phyloP scores from a whole-genome alignment of 192 early-diverging fungal species.

The Coemansia sp. region DNA sequence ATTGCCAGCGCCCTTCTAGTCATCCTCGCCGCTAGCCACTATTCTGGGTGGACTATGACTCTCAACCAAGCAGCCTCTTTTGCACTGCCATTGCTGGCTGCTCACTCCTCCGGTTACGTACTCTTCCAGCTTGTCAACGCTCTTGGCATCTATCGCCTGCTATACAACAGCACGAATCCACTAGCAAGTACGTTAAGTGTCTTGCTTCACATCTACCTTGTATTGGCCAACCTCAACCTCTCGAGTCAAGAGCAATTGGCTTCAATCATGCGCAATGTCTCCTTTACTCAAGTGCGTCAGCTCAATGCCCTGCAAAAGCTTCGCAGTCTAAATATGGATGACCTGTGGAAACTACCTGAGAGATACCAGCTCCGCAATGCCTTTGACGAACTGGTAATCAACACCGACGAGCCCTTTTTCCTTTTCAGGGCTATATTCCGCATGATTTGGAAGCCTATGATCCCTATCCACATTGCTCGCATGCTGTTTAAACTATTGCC shows the following conservation, averaged over 20 bases:
- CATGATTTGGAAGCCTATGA: slow-evolving; percentile 39
- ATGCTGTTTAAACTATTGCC: slow-evolving; percentile 2
- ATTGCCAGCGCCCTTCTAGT: slow-evolving; percentile 7
- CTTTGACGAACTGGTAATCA: slow-evolving; percentile 18
- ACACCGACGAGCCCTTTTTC: slow-evolving; percentile 28
- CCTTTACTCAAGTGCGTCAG: slow-evolving; percentile 11
- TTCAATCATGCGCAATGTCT: neutral
- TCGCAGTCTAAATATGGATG: slow-evolving; percentile 18
- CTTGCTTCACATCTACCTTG: slow-evolving; percentile 3
- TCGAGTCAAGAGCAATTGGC: slow-evolving; percentile 6
- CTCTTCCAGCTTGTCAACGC: slow-evolving; percentile 17
- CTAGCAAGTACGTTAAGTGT: neutral
- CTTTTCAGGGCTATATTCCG: slow-evolving; percentile 30
- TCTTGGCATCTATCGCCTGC: slow-evolving; percentile 10
- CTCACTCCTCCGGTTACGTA: neutral
- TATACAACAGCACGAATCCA: neutral
- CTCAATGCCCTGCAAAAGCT: slow-evolving; percentile 15
- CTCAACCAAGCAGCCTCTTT: slow-evolving; percentile 5
- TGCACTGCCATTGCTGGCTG: neutral
- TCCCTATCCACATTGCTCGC: slow-evolving; percentile 17
- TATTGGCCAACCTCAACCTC: slow-evolving; percentile 12
- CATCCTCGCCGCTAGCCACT: slow-evolving; percentile 1
- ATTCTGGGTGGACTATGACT: neutral
- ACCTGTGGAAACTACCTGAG: slow-evolving; percentile 25
- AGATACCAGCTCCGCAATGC: slow-evolving; percentile 9